These are phyloP conservation scores for Epichloe typhina DNA, from an alignment of 2,329 filamentous ascomycete genomes.

Conservation along the genomic window DNA sequence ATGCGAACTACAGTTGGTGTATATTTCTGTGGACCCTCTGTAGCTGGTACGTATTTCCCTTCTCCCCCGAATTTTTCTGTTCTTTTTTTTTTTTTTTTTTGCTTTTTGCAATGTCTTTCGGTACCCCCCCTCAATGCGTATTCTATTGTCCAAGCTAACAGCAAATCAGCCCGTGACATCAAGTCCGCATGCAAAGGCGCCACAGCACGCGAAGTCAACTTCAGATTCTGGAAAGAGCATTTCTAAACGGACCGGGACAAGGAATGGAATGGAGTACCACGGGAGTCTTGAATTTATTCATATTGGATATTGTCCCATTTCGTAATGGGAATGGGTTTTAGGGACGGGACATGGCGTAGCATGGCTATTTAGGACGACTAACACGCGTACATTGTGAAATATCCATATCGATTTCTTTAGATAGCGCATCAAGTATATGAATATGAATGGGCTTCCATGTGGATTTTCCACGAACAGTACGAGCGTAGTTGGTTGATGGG, in stretches of 20 bases:
- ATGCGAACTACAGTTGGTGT: conserved; percentile 81
- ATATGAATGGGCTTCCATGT: no score
- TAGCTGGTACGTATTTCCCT: conserved; percentile 32
- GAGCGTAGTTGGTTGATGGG: no score
- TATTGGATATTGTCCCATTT: background rate
- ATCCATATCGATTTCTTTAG: no score
- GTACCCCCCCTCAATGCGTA: background rate
- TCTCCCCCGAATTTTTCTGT: no score
- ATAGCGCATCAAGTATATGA: no score
- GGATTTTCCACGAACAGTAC: no score
- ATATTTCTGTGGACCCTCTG: conserved; percentile 90
- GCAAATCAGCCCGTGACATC: conserved; percentile 61
- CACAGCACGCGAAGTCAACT: conserved; percentile 67
- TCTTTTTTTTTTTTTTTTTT: background rate
- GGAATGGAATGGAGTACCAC: background rate
- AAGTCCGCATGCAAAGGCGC: conserved; percentile 64
- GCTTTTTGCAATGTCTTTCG: no score
- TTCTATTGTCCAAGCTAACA: background rate
- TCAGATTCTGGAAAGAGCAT: conserved; percentile 99
- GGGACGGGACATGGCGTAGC: no score
- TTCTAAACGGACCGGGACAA: conserved; percentile 32
- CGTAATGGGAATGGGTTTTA: background rate
- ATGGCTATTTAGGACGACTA: no score
- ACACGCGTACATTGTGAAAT: no score
- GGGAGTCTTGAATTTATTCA: background rate